Conservation (phyloP, 345 rosid species). For the Diplotaxis tenuifolia region DNA sequence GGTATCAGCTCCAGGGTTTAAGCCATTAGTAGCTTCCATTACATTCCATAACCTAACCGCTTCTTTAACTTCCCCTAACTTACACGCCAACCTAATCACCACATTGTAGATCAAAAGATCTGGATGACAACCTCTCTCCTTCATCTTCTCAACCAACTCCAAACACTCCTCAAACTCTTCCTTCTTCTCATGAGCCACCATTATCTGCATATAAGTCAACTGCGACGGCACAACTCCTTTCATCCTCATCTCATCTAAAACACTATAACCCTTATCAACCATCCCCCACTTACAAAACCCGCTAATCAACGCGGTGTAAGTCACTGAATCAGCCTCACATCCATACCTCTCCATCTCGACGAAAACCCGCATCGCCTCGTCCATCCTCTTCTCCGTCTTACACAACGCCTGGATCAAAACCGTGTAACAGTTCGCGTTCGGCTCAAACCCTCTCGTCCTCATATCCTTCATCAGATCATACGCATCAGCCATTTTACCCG, state of each 20-base stretch:
- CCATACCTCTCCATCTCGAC: slow-evolving; percentile 77
- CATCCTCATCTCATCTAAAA: slow-evolving; percentile 62
- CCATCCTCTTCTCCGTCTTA: slow-evolving; percentile 61
- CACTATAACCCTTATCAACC: slow-evolving; percentile 59
- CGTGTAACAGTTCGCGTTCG: slow-evolving; percentile 74
- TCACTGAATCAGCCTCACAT: slow-evolving; percentile 71
- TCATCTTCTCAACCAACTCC: slow-evolving; percentile 64
- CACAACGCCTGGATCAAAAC: slow-evolving; percentile 80
- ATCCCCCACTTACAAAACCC: slow-evolving; percentile 86
- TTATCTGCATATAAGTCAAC: slow-evolving; percentile 68
- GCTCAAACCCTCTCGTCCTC: slow-evolving; percentile 64
- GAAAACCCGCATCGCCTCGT: slow-evolving; percentile 73
- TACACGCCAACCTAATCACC: slow-evolving; percentile 73
- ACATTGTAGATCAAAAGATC: slow-evolving; percentile 63
- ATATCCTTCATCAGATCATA: slow-evolving; percentile 79
- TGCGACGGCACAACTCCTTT: slow-evolving; percentile 57
- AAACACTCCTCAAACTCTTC: slow-evolving; percentile 80
- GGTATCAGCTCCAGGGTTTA: slow-evolving; percentile 77
- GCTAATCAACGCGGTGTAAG: slow-evolving; percentile 70
- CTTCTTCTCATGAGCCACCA: slow-evolving; percentile 87
- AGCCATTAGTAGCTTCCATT: slow-evolving; percentile 60
- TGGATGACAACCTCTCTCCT: slow-evolving; percentile 54
- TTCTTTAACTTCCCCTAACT: slow-evolving; percentile 74
- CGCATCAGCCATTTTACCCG: slow-evolving; percentile 77
- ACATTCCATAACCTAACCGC: slow-evolving; percentile 69